Conservation (phyloP, 441 rosid genomes). For the Populus hybrid region DNA sequence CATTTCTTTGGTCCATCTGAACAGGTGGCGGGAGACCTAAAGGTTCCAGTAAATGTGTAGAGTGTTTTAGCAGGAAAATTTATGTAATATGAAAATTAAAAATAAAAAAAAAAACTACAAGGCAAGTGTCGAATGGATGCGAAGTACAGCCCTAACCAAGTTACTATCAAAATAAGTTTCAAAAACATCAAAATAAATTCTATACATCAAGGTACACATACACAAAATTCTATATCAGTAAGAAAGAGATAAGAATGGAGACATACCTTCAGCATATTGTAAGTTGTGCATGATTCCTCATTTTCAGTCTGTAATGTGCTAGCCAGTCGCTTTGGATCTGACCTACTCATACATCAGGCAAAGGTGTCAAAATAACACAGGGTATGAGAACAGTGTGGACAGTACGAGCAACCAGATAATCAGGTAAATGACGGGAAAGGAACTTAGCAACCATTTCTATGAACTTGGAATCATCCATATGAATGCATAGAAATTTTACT, state of each 20-base stretch:
- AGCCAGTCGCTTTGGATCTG: constrained; percentile 79
- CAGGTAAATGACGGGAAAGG: background rate
- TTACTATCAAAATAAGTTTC: background rate
- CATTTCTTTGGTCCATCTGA: constrained; percentile 85
- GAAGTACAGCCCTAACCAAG: background rate
- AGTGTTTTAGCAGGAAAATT: background rate
- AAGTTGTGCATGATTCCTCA: constrained; percentile 93
- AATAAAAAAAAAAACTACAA: background rate
- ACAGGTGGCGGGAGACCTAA: constrained; percentile 86
- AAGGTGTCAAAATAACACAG: constrained; percentile 10
- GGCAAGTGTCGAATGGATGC: background rate
- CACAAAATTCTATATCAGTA: background rate
- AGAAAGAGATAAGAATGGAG: background rate
- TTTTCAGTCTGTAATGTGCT: constrained; percentile 53
- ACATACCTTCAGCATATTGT: constrained; percentile 87
- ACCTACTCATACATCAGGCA: constrained; percentile 39
- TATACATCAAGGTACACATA: background rate
- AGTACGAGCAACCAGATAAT: background rate
- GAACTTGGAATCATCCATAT: background rate
- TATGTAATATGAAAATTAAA: background rate
- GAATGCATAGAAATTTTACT: constrained; percentile 2
- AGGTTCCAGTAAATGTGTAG: constrained; percentile 3
- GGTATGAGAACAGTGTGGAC: background rate
- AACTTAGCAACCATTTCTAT: background rate
- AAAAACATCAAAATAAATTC: background rate